These are phyloP conservation scores for Mycena capillaripes DNA, from an alignment of 768 basidiomycete species.

Conservation along the genomic window DNA sequence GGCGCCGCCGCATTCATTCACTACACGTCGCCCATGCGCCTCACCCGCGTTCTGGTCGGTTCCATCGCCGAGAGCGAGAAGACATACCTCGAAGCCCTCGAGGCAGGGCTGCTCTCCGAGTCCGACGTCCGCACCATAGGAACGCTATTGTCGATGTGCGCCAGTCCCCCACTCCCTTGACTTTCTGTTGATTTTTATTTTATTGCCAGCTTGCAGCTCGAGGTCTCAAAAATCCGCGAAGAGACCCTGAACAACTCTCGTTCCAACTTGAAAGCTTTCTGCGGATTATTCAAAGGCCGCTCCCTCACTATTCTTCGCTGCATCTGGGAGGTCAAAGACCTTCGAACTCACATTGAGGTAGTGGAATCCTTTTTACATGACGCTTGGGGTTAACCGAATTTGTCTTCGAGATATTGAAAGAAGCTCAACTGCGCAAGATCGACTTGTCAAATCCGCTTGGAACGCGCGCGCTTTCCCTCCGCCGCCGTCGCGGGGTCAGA, in stretches of 20 bases:
- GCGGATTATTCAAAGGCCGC: too few relatives aligned
- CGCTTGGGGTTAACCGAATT: background rate
- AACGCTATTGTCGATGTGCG: too few relatives aligned
- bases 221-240: too few relatives aligned
- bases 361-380: background rate
- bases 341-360: constrained; percentile 1
- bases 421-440: background rate
- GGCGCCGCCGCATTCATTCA: background rate
- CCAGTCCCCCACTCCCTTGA: background rate
- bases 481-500: too few relatives aligned
- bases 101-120: too few relatives aligned
- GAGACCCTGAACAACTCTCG: too few relatives aligned
- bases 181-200: too few relatives aligned
- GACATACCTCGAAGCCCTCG: background rate
- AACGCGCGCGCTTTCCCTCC: too few relatives aligned
- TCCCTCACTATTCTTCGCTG: background rate
- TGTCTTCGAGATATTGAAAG: background rate
- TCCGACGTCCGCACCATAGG: too few relatives aligned
- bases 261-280: too few relatives aligned
- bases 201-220: too few relatives aligned
- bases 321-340: background rate
- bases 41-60: background rate
- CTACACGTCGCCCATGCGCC: background rate
- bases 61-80: background rate
- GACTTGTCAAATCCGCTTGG: too few relatives aligned